Conservation (phyloP, 495 filamentous ascomycete genomes). For the Parathielavia appendiculata region DNA sequence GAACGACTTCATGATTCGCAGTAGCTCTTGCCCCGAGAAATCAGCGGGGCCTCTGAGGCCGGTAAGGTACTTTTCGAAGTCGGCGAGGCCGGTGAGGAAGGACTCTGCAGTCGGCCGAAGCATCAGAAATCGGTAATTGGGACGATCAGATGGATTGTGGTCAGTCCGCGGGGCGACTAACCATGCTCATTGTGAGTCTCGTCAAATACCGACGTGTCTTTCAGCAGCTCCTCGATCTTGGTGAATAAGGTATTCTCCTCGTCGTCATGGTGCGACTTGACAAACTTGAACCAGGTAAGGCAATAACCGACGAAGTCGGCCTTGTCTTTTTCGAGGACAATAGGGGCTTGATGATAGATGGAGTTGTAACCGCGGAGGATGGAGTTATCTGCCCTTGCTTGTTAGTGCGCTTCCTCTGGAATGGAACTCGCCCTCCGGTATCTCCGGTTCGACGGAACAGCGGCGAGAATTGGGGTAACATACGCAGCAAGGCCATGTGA, state of each 20-base stretch:
- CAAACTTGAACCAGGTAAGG: conserved; percentile 48
- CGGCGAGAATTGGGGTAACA: neutral
- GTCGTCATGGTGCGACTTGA: conserved; percentile 51
- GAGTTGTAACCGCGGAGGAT: conserved; percentile 57
- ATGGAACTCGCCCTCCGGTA: neutral
- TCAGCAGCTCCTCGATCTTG: conserved; percentile 46
- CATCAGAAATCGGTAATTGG: neutral
- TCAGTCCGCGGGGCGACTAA: conserved; percentile 15
- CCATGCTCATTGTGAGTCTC: conserved; percentile 49
- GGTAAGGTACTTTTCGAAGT: conserved; percentile 46
- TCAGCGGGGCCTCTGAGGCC: conserved; percentile 31
- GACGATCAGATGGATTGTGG: neutral
- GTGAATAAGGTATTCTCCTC: conserved; percentile 50
- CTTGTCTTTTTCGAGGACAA: conserved; percentile 39
- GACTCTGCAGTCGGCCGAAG: conserved; percentile 33
- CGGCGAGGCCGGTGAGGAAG: conserved; percentile 45
- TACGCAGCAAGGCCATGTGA: conserved; percentile 51
- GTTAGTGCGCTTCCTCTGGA: conserved; percentile 12
- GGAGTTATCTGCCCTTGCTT: conserved; percentile 40
- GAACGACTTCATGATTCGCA: conserved; percentile 45
- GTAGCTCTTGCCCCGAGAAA: conserved; percentile 42
- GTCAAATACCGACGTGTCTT: conserved; percentile 42
- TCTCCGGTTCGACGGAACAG: neutral
- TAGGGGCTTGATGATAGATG: conserved; percentile 50
- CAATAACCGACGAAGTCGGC: conserved; percentile 49